Evolutionary conservation across 495 filamentous ascomycete genomes (phyloP), one percentile per base, ranked within the genome.

Genomic region (Penicillium robsamsonii): DNA sequence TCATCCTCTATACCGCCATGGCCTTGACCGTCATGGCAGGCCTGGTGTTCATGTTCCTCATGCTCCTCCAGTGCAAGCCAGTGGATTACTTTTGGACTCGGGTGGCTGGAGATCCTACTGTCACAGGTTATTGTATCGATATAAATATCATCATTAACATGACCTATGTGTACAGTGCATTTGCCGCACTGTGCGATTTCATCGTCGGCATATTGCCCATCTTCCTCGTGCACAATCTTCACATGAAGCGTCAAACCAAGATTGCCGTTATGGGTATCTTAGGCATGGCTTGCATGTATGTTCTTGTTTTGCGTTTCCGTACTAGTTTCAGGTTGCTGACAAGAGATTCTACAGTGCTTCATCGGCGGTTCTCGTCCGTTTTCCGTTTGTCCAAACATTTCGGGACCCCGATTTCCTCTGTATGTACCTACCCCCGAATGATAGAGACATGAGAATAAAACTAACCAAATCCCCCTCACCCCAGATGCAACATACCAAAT

Each of bases 281-380:
- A 45, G 68, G 73, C 47, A 76, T 76, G 73, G 73, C 71, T 53
- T 76, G 74, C 73, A 58, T 77, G 70, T 76, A 63, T 9, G 72
- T 74, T 38, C 47, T 35, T 27, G 11, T 53, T 24, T 29, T 30
- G 0, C 11, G n/a, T 29, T 22, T 46, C 12, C 13, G 38, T 22
- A 20, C 5, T 31, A 11, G 22, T 35, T 42, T 58, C 43, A 30
- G 6, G 5, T 13, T 45, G 59, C 35, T 56, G 25, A 59, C 55
- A 24, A 25, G 27, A n/a, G 5, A 1, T 15, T 9, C 15, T 17
- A 20, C 35, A 75, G 74, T 60, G 74, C 74, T 41, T 75, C 72
- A 12, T 64, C 66, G 4, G 74, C 72, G 11, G 70, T 75, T 10
- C 70, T 78, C 48, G 60, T 78, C 48, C 70, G 75, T 11, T 56